These are phyloP conservation scores for Cladochytrium replicatum DNA, from an alignment of 192 early-diverging fungal species.

Conservation along the genomic window DNA sequence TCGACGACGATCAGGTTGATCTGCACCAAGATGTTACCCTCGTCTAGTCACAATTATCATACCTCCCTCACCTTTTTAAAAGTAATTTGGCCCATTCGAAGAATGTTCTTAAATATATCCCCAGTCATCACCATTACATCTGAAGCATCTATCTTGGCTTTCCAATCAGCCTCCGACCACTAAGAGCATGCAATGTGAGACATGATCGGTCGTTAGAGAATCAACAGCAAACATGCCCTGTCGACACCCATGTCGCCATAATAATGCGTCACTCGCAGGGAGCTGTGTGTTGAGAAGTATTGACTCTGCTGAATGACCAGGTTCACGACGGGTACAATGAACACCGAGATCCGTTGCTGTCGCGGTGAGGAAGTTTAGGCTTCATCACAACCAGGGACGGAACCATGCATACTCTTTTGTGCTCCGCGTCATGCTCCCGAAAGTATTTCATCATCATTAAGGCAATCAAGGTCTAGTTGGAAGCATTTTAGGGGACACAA, in stretches of 20 bases:
- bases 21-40: conserved; percentile 19
- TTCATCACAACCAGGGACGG: neutral
- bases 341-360: conserved; percentile 30
- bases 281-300: conserved; percentile 64
- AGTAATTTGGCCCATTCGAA: conserved; percentile 57
- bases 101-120: conserved; percentile 68
- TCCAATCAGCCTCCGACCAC: conserved; percentile 53
- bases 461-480: conserved; percentile 61
- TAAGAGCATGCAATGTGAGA: conserved; percentile 14
- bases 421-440: conserved; percentile 31
- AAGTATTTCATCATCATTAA: conserved; percentile 78
- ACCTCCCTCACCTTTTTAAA: conserved; percentile 42
- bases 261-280: conserved; percentile 45
- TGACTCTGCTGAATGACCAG: conserved; percentile 76
- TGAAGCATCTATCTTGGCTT: conserved; percentile 33
- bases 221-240: conserved; percentile 6
- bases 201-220: conserved; percentile 1
- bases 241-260: conserved; percentile 62
- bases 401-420: neutral
- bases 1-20: conserved; percentile 87
- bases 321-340: conserved; percentile 80
- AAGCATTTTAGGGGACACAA: neutral
- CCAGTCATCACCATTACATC: conserved; percentile 84
- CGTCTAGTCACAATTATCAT: neutral
- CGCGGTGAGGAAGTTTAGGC: neutral